These are phyloP conservation scores for Iris macrosiphon DNA, from an alignment of 106 monocot species.

Conservation along the genomic window DNA sequence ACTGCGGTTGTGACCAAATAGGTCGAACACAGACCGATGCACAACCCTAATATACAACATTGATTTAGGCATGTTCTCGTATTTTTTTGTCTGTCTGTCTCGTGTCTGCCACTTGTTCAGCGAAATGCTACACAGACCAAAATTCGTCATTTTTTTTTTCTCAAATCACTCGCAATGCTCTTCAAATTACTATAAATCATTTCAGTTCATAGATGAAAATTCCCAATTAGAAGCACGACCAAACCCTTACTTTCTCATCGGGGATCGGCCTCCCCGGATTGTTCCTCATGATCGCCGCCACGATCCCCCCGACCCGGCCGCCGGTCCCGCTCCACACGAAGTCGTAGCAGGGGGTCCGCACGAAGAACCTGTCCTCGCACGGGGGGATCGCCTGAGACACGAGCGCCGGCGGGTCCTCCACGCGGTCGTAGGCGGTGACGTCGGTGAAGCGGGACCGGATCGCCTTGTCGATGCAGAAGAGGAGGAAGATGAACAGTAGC, in stretches of 20 bases:
- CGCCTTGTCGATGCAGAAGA: slow-evolving; percentile 86
- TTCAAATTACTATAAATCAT: no score
- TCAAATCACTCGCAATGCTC: no score
- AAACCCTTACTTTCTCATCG: slow-evolving; percentile 34
- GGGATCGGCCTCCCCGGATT: slow-evolving; percentile 75
- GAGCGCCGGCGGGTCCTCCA: slow-evolving; percentile 44
- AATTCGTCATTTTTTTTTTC: no score
- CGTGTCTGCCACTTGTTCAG: no score
- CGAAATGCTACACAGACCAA: no score
- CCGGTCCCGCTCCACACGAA: slow-evolving; percentile 76
- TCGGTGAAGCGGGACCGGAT: slow-evolving; percentile 28
- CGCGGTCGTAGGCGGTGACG: slow-evolving; percentile 44
- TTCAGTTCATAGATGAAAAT: no score
- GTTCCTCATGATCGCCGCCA: slow-evolving; percentile 51
- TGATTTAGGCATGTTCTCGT: no score
- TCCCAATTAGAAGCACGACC: no score
- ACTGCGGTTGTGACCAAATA: no score
- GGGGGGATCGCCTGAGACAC: slow-evolving; percentile 59
- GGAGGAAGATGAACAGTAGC: slow-evolving; percentile 84
- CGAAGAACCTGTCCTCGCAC: slow-evolving; percentile 80
- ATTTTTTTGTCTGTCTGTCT: no score
- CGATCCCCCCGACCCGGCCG: slow-evolving; percentile 36
- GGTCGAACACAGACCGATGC: no score
- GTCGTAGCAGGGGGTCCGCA: slow-evolving; percentile 68
- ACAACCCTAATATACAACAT: no score